Base-by-base conservation (phyloP, 257 asterid species). In the Leonotis leonurus region DNA sequence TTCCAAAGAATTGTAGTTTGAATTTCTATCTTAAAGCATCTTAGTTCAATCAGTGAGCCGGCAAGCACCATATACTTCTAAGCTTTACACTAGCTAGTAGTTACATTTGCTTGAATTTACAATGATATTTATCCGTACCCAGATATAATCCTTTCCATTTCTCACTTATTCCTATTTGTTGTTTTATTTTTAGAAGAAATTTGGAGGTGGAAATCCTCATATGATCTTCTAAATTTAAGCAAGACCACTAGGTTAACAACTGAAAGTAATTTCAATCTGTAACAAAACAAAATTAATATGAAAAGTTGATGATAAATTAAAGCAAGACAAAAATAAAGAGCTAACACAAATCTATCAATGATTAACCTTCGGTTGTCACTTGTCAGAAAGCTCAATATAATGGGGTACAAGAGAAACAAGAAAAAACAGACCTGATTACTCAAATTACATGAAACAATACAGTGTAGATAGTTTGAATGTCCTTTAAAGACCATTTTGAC, bases 401-500 rank as follows among this genome's bases (percentile, higher is more conserved):
- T 21, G 6, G 12, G 36, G 43, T 61, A 20, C 36, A 35, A 44
- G 59, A 12, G 11, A 33, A 53, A 54, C 49, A 63, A 27, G 22
- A 53, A 67, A 64, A 61, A 13, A 49, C 35, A 37, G 24, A 92
- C 99, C 97, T 89, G 99, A 73, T 73, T 78, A 68, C 81, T 80
- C 69, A 81, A 80, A 60, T 70, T 81, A 78, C 93, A 84, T 39
- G 86, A 83, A 69, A 75, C 71, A 63, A 92, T 56, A 56, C 94
- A 81, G 60, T 89, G 99, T 60, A 92, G 75, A 76, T 86, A 92
- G 79, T 85, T 85, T 8, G 84, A 75, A 60, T 92, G 99, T 57
- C 97, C 97, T 72, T 86, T 82, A 58, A 89, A 82, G 56, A 80
- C 90, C 85, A 72, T 89, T 75, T 92, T 89, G 59, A 86, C 79